A percentile compares a stretch with the other conserved stretches of the same genome.
phyloP scores from a whole-genome alignment of 2,329 filamentous ascomycete species.

The Aspergillus sp. region DNA sequence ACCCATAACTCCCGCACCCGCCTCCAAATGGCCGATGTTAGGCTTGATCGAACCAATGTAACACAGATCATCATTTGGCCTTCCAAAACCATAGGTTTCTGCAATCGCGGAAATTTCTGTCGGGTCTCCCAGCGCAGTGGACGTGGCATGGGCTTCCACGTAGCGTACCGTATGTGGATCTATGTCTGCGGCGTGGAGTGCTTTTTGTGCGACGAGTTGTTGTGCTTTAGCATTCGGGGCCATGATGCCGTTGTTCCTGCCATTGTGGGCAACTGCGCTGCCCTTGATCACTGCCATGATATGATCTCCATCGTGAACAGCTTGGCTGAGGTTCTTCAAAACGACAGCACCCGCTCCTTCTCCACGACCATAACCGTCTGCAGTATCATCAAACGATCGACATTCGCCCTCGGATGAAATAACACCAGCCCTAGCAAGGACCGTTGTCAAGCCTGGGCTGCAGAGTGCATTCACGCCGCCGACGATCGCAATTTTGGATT shows the following conservation, averaged over 20 bases:
- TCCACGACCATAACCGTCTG: constrained; percentile 25
- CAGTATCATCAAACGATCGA: constrained; percentile 26
- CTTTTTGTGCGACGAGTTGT: constrained; percentile 19
- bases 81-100: constrained; percentile 7
- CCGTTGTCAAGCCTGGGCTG: constrained; percentile 26
- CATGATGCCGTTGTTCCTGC: constrained; percentile 30
- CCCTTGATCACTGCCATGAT: constrained; percentile 26
- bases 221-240: constrained; percentile 27
- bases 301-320: constrained; percentile 22
- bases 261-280: constrained; percentile 26
- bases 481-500: constrained; percentile 11
- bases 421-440: constrained; percentile 23
- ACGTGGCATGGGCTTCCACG: constrained; percentile 18
- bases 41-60: constrained; percentile 27
- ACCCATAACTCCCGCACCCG: constrained; percentile 19
- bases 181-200: constrained; percentile 11
- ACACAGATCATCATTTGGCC: constrained; percentile 14
- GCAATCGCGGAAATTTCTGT: constrained; percentile 12
- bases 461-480: constrained; percentile 29
- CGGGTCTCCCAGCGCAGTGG: constrained; percentile 16
- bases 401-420: constrained; percentile 24
- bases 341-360: constrained; percentile 26
- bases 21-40: constrained; percentile 28
- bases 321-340: constrained; percentile 21
- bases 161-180: constrained; percentile 12